phyloP scores from a whole-genome alignment of 768 basidiomycete genomes.

The Leucocoprinus birnbaumii region DNA sequence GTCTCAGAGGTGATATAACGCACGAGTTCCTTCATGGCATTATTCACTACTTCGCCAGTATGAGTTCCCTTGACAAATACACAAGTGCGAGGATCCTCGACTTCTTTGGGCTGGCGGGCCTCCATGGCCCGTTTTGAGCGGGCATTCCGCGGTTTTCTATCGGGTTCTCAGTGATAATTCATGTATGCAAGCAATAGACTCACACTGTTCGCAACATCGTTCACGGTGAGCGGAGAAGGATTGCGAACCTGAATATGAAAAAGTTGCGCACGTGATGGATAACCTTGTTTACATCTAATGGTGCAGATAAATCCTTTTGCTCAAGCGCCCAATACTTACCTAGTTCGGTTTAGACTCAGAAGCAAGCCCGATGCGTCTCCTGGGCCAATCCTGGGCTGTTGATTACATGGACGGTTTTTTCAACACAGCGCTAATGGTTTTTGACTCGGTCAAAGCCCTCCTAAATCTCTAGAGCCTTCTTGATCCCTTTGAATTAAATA shows the following conservation, averaged over 20 bases:
- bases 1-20: slow-evolving; percentile 22
- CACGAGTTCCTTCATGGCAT: slow-evolving; percentile 88
- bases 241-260: not conserved
- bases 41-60: slow-evolving; percentile 75
- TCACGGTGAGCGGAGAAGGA: not conserved
- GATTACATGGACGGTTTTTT: no score
- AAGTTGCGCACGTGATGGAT: not conserved
- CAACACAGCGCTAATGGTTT: no score
- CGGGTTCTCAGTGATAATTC: not conserved
- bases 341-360: no score
- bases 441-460: no score
- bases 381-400: no score
- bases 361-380: no score
- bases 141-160: slow-evolving; percentile 90
- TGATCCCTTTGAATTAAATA: no score
- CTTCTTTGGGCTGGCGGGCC: slow-evolving; percentile 83
- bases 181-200: no score
- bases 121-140: slow-evolving; percentile 88
- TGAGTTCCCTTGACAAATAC: slow-evolving; percentile 91
- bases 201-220: slow-evolving; percentile 25
- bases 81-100: slow-evolving; percentile 84
- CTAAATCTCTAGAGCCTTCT: no score
- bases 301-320: not conserved
- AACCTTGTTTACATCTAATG: not conserved
- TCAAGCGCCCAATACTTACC: no score